phyloP scores from a whole-genome alignment of 805 yeast species.

The Wickerhamiella alocasiicola region DNA sequence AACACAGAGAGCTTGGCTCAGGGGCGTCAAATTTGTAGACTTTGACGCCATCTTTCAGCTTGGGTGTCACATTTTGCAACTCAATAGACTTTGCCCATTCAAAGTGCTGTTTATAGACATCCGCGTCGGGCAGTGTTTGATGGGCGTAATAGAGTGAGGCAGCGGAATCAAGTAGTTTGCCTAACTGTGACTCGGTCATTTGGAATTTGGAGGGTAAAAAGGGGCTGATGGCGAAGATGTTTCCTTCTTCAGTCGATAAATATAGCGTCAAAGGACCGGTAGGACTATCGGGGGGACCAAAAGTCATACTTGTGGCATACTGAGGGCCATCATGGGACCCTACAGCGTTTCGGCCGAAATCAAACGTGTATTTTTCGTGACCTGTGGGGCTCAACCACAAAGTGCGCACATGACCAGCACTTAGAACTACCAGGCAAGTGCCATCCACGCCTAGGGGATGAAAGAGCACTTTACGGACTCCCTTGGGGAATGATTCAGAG shows the following conservation, averaged over 20 bases:
- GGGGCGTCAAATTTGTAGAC: constrained; percentile 9
- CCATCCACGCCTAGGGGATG: constrained; percentile 34
- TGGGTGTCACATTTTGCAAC: not conserved
- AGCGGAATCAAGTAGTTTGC: constrained; percentile 43
- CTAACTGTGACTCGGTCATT: constrained; percentile 26
- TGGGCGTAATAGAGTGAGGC: constrained; percentile 44
- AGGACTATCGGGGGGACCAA: constrained; percentile 31
- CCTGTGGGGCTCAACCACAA: constrained; percentile 18
- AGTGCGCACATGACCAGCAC: constrained; percentile 22
- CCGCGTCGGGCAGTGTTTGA: constrained; percentile 20
- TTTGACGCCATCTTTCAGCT: not conserved
- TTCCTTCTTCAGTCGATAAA: constrained; percentile 42
- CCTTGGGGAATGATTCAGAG: not conserved
- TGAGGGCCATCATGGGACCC: constrained; percentile 14
- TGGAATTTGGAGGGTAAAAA: constrained; percentile 40
- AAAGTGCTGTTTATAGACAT: constrained; percentile 9
- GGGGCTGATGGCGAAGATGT: constrained; percentile 51
- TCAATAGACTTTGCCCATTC: constrained; percentile 10
- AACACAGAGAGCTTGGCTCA: constrained; percentile 2
- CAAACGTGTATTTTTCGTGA: constrained; percentile 19
- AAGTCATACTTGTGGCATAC: constrained; percentile 31
- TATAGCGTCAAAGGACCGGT: constrained; percentile 42
- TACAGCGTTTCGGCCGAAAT: not conserved
- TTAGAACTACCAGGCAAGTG: constrained; percentile 34
- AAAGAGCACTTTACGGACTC: constrained; percentile 31